Evolutionary conservation across 2,329 filamentous ascomycete species (phyloP).

Genomic region (Neopestalotiopsis rosae): DNA sequence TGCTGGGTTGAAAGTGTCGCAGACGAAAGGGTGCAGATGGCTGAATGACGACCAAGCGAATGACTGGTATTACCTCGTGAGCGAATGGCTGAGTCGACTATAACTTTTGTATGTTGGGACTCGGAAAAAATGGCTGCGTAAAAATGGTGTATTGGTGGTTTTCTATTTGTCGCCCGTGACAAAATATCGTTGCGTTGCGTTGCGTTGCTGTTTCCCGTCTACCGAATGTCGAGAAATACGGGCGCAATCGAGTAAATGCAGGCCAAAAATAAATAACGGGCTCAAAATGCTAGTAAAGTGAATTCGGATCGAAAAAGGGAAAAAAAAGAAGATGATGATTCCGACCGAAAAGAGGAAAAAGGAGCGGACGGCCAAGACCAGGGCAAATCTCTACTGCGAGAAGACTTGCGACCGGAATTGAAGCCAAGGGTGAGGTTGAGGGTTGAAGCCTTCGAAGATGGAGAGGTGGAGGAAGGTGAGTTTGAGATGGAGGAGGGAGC

Average conservation of each 20-base stretch:
- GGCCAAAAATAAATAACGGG: conserved; percentile 25
- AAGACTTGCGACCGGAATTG: conserved; percentile 61
- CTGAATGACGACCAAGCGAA: conserved; percentile 11
- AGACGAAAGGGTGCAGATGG: conserved; percentile 15
- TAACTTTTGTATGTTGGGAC: not conserved
- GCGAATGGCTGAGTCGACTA: conserved; percentile 1
- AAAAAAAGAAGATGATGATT: conserved; percentile 23
- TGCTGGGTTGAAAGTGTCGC: conserved; percentile 9
- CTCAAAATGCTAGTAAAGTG: conserved; percentile 3
- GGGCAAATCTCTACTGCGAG: conserved; percentile 50
- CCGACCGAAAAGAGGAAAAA: conserved; percentile 36
- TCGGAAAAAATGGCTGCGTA: not conserved
- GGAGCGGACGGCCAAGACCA: conserved; percentile 68
- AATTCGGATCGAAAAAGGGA: conserved; percentile 12
- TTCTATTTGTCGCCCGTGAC: not conserved
- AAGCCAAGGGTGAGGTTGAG: conserved; percentile 45
- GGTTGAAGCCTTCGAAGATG: conserved; percentile 30
- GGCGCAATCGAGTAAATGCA: conserved; percentile 25
- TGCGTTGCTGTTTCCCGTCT: conserved; percentile 18
- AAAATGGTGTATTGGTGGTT: not conserved
- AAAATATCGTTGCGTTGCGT: not conserved
- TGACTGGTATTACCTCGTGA: conserved; percentile 17
- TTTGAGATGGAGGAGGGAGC: not conserved
- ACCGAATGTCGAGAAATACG: conserved; percentile 29
- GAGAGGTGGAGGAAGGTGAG: conserved; percentile 18